Conservation (phyloP, 306 rosid species). For the Pterocarpus macrocarpus region DNA sequence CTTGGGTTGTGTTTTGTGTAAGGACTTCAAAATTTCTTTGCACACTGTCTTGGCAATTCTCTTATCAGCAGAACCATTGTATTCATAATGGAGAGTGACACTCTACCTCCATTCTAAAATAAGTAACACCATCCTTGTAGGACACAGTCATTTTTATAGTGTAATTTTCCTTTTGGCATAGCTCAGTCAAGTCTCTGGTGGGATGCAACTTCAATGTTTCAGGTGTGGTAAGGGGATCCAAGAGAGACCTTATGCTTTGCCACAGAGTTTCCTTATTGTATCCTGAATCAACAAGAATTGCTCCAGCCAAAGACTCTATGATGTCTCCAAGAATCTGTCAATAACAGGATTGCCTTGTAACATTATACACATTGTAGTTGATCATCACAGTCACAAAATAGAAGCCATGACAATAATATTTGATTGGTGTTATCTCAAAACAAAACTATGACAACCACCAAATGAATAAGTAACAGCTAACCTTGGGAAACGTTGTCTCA, state of each 20-base stretch:
- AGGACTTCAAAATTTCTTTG: constrained; percentile 55
- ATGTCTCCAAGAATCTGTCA: constrained; percentile 83
- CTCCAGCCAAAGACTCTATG: constrained; percentile 86
- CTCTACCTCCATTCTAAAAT: constrained; percentile 53
- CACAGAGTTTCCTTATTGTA: constrained; percentile 62
- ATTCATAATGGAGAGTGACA: constrained; percentile 32
- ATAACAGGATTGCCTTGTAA: background rate
- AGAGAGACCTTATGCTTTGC: constrained; percentile 66
- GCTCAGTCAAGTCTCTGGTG: constrained; percentile 55
- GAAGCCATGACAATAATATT: too few relatives aligned
- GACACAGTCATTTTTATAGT: constrained; percentile 16
- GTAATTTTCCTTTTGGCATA: constrained; percentile 57
- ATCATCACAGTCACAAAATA: too few relatives aligned
- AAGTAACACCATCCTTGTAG: constrained; percentile 30
- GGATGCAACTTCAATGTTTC: constrained; percentile 68
- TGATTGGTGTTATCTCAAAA: background rate
- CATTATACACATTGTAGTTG: too few relatives aligned
- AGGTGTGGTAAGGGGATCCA: constrained; percentile 78
- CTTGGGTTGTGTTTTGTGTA: constrained; percentile 45
- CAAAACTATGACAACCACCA: background rate
- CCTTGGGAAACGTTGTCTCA: constrained; percentile 79
- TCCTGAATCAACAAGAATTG: constrained; percentile 78
- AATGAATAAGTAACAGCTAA: constrained; percentile 43
- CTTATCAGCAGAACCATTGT: constrained; percentile 28
- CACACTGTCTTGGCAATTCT: constrained; percentile 57